phyloP scores from a whole-genome alignment of 306 rosid species.

The Oxytropis ochrocephala region DNA sequence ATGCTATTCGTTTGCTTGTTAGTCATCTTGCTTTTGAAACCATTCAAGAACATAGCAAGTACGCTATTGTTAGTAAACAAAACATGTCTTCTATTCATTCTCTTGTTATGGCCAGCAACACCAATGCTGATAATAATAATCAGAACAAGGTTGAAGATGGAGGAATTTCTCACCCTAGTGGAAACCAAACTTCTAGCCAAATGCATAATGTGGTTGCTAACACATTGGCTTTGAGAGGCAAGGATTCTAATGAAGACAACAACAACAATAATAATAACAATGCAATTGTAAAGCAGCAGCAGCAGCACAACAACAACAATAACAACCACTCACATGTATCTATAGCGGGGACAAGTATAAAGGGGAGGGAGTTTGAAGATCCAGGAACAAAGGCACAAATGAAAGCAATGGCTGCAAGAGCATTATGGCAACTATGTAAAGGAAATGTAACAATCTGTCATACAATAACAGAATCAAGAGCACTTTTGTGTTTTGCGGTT shows the following conservation, averaged over 20 bases:
- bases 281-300: background rate
- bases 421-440: slow-evolving; percentile 54
- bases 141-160: background rate
- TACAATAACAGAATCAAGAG: slow-evolving; percentile 64
- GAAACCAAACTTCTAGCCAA: background rate
- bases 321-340: background rate
- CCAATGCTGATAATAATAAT: background rate
- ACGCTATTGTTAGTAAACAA: slow-evolving; percentile 37
- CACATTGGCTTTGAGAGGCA: slow-evolving; percentile 17
- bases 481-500: slow-evolving; percentile 69
- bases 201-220: slow-evolving; percentile 12
- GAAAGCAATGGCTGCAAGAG: slow-evolving; percentile 75
- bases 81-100: slow-evolving; percentile 49
- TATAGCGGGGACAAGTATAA: slow-evolving; percentile 38
- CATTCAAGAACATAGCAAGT: slow-evolving; percentile 72
- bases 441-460: slow-evolving; percentile 52
- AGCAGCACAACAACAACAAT: background rate
- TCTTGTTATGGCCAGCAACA: slow-evolving; percentile 37
- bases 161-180: slow-evolving; percentile 19
- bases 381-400: slow-evolving; percentile 48
- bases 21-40: slow-evolving; percentile 79
- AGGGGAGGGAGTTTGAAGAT: slow-evolving; percentile 70
- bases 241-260: background rate
- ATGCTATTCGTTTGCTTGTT: slow-evolving; percentile 57
- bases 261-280: background rate